Percentiles rank a stretch among this genome's conserved stretches.
Conservation (phyloP, 345 rosid species). For the Acer yangbiense region DNA sequence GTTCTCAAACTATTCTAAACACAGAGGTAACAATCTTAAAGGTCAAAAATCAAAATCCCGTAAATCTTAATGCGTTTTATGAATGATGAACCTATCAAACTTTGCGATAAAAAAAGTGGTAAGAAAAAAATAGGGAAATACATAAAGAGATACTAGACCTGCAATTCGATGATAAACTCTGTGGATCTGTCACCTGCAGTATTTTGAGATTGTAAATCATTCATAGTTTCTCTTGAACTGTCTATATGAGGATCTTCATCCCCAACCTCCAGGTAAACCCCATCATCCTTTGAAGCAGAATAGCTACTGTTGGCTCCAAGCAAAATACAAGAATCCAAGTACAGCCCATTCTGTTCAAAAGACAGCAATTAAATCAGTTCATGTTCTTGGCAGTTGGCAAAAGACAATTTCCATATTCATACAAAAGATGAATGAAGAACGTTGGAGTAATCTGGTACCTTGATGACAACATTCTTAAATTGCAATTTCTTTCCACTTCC, state of each 20-base stretch:
- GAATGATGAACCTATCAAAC: background rate
- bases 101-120: background rate
- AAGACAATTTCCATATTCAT: background rate
- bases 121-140: background rate
- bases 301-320: conserved; percentile 85
- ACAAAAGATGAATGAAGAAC: background rate
- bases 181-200: conserved; percentile 45
- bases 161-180: conserved; percentile 75
- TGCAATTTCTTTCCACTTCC: conserved; percentile 79
- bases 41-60: background rate
- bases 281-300: conserved; percentile 66
- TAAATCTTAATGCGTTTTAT: background rate
- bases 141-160: conserved; percentile 49
- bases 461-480: conserved; percentile 80
- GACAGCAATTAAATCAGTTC: conserved; percentile 8
- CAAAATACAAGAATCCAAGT: conserved; percentile 83
- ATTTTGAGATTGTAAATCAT: conserved; percentile 42
- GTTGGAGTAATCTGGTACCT: conserved; percentile 43
- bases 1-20: background rate
- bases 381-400: conserved; percentile 7
- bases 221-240: conserved; percentile 38
- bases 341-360: conserved; percentile 71
- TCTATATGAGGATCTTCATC: conserved; percentile 40
- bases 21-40: background rate
- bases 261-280: conserved; percentile 60